A percentile compares a stretch with the other conserved stretches of the same genome.
phyloP scores from a whole-genome alignment of 164 flowering plant species.

The Amborella trichopoda region DNA sequence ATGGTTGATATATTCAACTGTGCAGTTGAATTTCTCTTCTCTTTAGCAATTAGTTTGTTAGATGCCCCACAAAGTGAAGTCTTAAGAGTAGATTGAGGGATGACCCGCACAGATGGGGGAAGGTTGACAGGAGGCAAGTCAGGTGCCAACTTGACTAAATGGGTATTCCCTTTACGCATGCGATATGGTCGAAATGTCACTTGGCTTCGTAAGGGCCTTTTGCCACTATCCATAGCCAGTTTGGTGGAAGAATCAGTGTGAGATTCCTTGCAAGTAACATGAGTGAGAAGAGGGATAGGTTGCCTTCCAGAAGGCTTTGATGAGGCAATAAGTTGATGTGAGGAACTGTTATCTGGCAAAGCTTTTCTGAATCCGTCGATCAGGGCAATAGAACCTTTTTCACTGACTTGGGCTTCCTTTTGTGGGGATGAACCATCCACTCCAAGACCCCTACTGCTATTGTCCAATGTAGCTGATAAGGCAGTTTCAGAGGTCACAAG shows the following conservation, averaged over 20 bases:
- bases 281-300: slow-evolving; percentile 15
- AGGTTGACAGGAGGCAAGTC: slow-evolving; percentile 88
- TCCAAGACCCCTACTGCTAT: slow-evolving; percentile 9
- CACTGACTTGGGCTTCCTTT: slow-evolving; percentile 11
- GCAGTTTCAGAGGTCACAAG: slow-evolving; percentile 13
- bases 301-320: slow-evolving; percentile 7
- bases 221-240: slow-evolving; percentile 12
- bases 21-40: not conserved
- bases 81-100: slow-evolving; percentile 62
- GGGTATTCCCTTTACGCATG: slow-evolving; percentile 30
- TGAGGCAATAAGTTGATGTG: slow-evolving; percentile 15
- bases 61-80: slow-evolving; percentile 19
- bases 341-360: slow-evolving; percentile 9
- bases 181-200: slow-evolving; percentile 34
- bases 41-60: not conserved
- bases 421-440: slow-evolving; percentile 4
- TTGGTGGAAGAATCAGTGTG: slow-evolving; percentile 12
- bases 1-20: too few relatives aligned
- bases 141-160: slow-evolving; percentile 76
- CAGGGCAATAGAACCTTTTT: slow-evolving; percentile 6
- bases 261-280: slow-evolving; percentile 10
- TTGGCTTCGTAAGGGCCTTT: slow-evolving; percentile 20
- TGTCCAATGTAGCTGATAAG: slow-evolving; percentile 3
- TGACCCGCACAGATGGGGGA: slow-evolving; percentile 80
- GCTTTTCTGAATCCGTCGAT: slow-evolving; percentile 6